phyloP scores from a whole-genome alignment of 2,329 filamentous ascomycete species.

The Ophiostoma australiae region DNA sequence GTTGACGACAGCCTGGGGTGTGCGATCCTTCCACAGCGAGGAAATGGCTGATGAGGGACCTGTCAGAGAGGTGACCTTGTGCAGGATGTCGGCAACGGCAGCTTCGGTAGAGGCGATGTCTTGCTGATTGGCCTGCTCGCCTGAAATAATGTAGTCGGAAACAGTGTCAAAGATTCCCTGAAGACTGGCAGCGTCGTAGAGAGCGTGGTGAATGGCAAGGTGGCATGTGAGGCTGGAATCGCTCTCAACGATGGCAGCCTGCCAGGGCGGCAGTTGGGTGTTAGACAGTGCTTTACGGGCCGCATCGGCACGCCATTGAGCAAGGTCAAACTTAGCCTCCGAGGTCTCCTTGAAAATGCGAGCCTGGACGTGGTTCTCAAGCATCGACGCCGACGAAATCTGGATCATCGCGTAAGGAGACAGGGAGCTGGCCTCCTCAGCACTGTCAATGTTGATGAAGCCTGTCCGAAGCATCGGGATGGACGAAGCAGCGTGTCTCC shows the following conservation, averaged over 20 bases:
- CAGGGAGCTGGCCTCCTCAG: conserved; percentile 39
- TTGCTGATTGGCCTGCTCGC: background rate
- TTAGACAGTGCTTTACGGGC: conserved; percentile 37
- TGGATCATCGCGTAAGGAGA: conserved; percentile 70
- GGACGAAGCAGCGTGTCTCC: conserved; percentile 47
- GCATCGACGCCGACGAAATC: conserved; percentile 36
- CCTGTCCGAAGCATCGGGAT: conserved; percentile 74
- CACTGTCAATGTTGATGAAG: conserved; percentile 59
- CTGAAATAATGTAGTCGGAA: conserved; percentile 33
- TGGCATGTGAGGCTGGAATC: conserved; percentile 29
- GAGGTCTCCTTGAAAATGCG: conserved; percentile 10
- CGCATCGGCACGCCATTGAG: conserved; percentile 38
- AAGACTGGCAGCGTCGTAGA: conserved; percentile 80
- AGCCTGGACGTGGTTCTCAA: background rate
- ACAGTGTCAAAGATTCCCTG: conserved; percentile 60
- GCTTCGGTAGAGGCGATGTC: conserved; percentile 28
- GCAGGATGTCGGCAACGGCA: conserved; percentile 42
- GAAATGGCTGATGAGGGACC: conserved; percentile 27
- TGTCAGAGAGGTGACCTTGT: conserved; percentile 31
- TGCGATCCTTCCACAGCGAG: conserved; percentile 59
- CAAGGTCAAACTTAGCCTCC: conserved; percentile 31
- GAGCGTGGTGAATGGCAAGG: conserved; percentile 65
- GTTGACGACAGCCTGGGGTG: conserved; percentile 52
- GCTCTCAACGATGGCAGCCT: conserved; percentile 45
- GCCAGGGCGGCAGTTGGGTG: conserved; percentile 60